Evolutionary conservation across 169 alveolate species (phyloP), one percentile per base, ranked within the genome.

Genomic region (Plasmodium inui): DNA sequence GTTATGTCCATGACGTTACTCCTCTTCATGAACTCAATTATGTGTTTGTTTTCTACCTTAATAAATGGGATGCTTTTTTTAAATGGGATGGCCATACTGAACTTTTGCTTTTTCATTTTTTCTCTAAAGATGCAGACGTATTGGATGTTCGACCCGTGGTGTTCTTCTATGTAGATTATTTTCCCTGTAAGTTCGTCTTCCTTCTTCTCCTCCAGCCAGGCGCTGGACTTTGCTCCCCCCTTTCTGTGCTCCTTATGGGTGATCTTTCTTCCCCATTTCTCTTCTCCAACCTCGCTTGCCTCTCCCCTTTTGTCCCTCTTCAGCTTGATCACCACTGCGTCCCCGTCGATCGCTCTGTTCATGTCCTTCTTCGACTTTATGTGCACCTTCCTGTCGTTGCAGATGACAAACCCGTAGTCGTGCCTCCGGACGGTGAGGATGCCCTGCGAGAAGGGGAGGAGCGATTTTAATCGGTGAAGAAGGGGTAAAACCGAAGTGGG

Each of bases 301-400:
- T 50, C 53, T 39, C 71, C 71, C 53, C 70, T 6, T 2, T 10
- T 57, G 17, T n/a, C 19, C 30, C 39, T 41, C 3, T 79, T 80
- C 76, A 98, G 72, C 67, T 98, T 95, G n/a, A 98, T 92, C 55
- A 98, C 98, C 22, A 98, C 99, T 26, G 96, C 91, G 94, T 98
- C 99, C 34, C 99, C 99, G 91, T 97, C 97, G 71, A 98, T 89
- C 71, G 98, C 98, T 93, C 99, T 96, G 92, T 98, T 98, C 92
- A 96, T 83, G 91, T 98, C 91, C 17, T 34, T 67, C 67, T 89
- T 89, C 12, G 91, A 79, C 53, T 28, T 41, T 5, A 89, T 89
- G 32, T 89, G 94, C 10, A 89, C 34, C 55, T 89, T 79, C 19
- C 12, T 1, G 46, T 81, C 71, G 50, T 89, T 53, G 72, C 53